These are phyloP conservation scores for Piper longum DNA, from an alignment of 164 flowering plant species.

Conservation along the genomic window DNA sequence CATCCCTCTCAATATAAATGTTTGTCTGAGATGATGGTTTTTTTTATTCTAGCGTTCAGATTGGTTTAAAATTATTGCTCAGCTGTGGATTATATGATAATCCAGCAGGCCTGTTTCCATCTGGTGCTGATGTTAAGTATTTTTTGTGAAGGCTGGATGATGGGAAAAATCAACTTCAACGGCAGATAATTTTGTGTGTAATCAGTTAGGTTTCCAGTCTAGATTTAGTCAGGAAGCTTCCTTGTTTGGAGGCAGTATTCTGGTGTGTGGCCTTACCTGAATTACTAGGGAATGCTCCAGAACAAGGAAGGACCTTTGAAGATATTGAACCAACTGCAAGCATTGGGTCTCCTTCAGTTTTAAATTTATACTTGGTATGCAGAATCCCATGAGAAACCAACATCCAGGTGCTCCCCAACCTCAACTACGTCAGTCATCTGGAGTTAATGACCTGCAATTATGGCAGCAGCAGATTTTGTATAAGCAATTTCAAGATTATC, in stretches of 20 bases:
- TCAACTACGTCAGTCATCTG: conserved; percentile 30
- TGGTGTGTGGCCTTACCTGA: conserved; percentile 28
- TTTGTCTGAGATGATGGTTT: no score
- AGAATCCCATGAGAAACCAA: conserved; percentile 20
- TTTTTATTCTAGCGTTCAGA: conserved; percentile 1
- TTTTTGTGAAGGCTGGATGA: conserved; percentile 25
- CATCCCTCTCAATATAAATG: neutral
- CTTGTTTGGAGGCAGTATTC: conserved; percentile 24
- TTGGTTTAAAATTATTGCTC: neutral
- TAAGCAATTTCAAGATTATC: conserved; percentile 58
- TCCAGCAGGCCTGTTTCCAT: conserved; percentile 22
- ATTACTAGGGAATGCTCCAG: conserved; percentile 26
- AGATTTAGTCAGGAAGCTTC: conserved; percentile 31
- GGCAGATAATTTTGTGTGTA: conserved; percentile 19
- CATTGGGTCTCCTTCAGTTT: conserved; percentile 20
- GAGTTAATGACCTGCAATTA: conserved; percentile 33
- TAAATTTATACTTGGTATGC: conserved; percentile 19
- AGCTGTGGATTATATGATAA: neutral
- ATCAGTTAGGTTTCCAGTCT: conserved; percentile 21
- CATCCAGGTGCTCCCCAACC: conserved; percentile 30
- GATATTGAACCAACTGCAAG: conserved; percentile 12
- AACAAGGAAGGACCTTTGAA: neutral
- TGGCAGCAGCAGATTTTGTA: conserved; percentile 54
- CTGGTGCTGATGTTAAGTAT: conserved; percentile 23
- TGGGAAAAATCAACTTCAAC: conserved; percentile 21